These are phyloP conservation scores for Xylariaceae sp. DNA, from an alignment of 2,329 filamentous ascomycete species.

Conservation along the genomic window DNA sequence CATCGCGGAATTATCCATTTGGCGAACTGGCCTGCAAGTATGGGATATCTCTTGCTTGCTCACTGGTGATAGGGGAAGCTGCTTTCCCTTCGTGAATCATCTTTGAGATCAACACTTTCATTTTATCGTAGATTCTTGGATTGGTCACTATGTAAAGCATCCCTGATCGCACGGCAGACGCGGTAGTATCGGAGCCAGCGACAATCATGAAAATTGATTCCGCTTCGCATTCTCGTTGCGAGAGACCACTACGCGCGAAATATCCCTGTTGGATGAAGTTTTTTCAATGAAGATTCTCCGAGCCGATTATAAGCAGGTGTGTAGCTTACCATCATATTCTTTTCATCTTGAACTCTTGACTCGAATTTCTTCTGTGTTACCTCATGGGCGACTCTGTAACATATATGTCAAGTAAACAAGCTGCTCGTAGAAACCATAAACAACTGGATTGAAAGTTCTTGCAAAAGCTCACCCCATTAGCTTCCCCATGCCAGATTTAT, in stretches of 20 bases:
- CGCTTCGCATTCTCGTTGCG: slow-evolving; percentile 30
- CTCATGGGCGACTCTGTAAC: slow-evolving; percentile 17
- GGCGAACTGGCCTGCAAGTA: slow-evolving; percentile 32
- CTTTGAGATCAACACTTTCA: slow-evolving; percentile 48
- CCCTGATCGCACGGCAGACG: slow-evolving; percentile 49
- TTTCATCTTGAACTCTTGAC: slow-evolving; percentile 3
- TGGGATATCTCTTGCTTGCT: slow-evolving; percentile 34
- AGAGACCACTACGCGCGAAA: slow-evolving; percentile 36
- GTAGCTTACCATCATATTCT: slow-evolving; percentile 29
- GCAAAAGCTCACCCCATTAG: slow-evolving; percentile 16
- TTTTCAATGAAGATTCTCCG: not conserved
- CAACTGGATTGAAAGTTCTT: no score
- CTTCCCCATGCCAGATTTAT: slow-evolving; percentile 28
- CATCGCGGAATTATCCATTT: slow-evolving; percentile 4
- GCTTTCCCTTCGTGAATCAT: slow-evolving; percentile 35
- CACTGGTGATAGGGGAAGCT: slow-evolving; percentile 32
- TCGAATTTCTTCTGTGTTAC: slow-evolving; percentile 20
- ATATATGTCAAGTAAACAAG: not conserved
- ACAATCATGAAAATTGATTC: slow-evolving; percentile 32
- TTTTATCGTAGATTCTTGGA: slow-evolving; percentile 44
- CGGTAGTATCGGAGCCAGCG: slow-evolving; percentile 51
- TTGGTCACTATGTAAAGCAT: slow-evolving; percentile 51
- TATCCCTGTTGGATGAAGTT: slow-evolving; percentile 27
- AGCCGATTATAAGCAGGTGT: not conserved
- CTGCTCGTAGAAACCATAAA: not conserved